A percentile compares a stretch with the other conserved stretches of the same genome.
phyloP scores from a whole-genome alignment of 148 eudicot species.

The Rhododendron henanense region DNA sequence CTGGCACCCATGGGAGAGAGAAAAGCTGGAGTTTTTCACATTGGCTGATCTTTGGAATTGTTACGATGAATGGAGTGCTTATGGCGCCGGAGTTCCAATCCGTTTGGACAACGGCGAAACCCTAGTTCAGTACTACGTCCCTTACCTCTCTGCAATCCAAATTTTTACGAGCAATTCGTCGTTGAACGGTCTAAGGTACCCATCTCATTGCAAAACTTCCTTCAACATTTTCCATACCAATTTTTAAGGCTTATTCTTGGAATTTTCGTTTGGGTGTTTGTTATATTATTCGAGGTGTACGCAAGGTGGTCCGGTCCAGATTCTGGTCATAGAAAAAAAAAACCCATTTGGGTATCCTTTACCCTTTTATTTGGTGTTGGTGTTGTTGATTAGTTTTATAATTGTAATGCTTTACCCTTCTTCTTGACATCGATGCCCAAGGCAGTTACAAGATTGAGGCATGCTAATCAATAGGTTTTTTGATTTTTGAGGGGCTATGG shows the following conservation, averaged over 20 bases:
- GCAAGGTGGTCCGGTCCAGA: not conserved
- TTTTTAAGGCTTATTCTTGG: not conserved
- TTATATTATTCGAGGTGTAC: too few species aligned
- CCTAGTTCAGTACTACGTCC: conserved; percentile 86
- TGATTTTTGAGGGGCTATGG: not conserved
- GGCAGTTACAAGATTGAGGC: not conserved
- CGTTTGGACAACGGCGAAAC: conserved; percentile 35
- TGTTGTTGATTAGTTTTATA: not conserved
- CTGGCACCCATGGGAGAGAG: conserved; percentile 94
- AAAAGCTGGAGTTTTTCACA: conserved; percentile 67
- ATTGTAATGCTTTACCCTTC: not conserved
- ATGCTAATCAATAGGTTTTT: not conserved
- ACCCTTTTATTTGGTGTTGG: not conserved
- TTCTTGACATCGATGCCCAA: not conserved
- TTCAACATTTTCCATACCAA: not conserved
- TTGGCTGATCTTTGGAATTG: conserved; percentile 79
- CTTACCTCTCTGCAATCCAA: conserved; percentile 90
- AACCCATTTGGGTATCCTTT: not conserved
- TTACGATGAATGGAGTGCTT: conserved; percentile 95
- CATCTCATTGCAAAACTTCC: not conserved
- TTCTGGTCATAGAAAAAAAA: too few species aligned
- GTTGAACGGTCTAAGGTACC: conserved; percentile 56
- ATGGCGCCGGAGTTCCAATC: conserved; percentile 94
- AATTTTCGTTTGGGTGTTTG: not conserved
- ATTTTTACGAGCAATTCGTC: conserved; percentile 76